Conservation (phyloP, 257 asterid species). For the Cynanchum wilfordii region DNA sequence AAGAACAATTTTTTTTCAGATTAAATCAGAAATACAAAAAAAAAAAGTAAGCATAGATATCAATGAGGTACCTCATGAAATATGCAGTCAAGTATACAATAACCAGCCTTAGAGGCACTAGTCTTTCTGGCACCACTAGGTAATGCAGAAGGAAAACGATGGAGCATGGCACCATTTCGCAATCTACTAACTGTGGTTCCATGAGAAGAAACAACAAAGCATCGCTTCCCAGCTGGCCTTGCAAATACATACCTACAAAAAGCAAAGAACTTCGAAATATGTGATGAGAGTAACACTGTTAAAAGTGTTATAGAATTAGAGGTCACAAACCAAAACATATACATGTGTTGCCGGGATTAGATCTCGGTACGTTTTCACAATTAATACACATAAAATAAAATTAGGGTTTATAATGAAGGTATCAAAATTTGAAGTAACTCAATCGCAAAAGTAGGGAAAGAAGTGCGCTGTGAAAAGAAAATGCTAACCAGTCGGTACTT, state of each 20-base stretch:
- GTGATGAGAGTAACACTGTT: not conserved
- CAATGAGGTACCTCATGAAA: slow-evolving; percentile 69
- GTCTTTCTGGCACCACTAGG: slow-evolving; percentile 68
- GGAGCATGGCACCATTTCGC: slow-evolving; percentile 79
- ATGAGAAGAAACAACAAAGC: slow-evolving; percentile 85
- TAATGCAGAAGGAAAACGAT: slow-evolving; percentile 86
- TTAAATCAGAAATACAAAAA: not conserved
- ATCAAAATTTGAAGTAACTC: not conserved
- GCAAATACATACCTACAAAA: slow-evolving; percentile 71
- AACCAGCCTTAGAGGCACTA: slow-evolving; percentile 51
- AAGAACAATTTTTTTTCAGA: not conserved
- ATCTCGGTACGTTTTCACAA: not conserved
- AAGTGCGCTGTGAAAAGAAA: not conserved
- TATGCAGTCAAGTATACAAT: slow-evolving; percentile 90
- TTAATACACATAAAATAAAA: not conserved
- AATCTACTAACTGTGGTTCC: slow-evolving; percentile 77
- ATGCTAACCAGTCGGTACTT: slow-evolving; percentile 56
- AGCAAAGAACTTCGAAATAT: not conserved
- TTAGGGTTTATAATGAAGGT: not conserved
- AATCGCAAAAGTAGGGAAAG: not conserved
- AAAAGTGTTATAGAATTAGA: not conserved
- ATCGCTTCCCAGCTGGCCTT: slow-evolving; percentile 89
- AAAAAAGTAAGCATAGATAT: slow-evolving; percentile 1
- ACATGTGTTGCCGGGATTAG: not conserved
- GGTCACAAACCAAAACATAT: not conserved